Base-by-base conservation (phyloP, 176 grass and related monocot genomes). In the maize (Zea mays) region DNA sequence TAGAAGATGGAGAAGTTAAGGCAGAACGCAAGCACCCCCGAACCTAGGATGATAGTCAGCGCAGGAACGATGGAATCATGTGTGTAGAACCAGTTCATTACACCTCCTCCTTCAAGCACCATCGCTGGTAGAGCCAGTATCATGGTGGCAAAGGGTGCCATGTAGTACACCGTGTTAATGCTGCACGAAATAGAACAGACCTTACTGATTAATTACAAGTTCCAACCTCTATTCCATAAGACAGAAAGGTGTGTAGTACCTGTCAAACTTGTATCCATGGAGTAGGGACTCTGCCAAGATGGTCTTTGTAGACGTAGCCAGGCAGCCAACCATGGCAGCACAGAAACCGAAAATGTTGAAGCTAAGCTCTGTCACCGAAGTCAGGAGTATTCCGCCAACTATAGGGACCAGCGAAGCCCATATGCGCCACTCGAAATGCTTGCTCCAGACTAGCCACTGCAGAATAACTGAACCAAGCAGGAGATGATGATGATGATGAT, bases 1-100 rank as follows among this genome's bases (percentile, higher is more conserved):
- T 98, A 94, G 80, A 98, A 98, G 39, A 98, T 98, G 51, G 91
- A 98, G 80, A 98, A 98, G 65, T 98, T 98, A 48, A 98, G 95
- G 67, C 95, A 98, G 74, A 98, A 98, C 1, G 95, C 95, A 75
- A 93, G 68, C 50, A 98, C 71, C 51, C 95, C 95, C 47, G 95
- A 98, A 35, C 72, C 86, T 44, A 98, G 71, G 84, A 98, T 92
- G 74, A 98, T 94, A 46, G 87, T 38, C 74, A 92, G 17, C 0
- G 95, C 71, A 17, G 91, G 80, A 67, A 67, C 12, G 8, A 98
- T 54, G 0, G 87, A 65, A 74, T 92, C 87, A 45, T 98, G 91
- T 46, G 91, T 90, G 83, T 90, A 94, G 80, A 98, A 88, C 95
- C 95, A 98, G 87, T 88, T 82, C 27, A 90, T 76, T 13, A 94